Conservation (phyloP, 225 moss, liverwort and hornwort species). For the Bryum argenteum region DNA sequence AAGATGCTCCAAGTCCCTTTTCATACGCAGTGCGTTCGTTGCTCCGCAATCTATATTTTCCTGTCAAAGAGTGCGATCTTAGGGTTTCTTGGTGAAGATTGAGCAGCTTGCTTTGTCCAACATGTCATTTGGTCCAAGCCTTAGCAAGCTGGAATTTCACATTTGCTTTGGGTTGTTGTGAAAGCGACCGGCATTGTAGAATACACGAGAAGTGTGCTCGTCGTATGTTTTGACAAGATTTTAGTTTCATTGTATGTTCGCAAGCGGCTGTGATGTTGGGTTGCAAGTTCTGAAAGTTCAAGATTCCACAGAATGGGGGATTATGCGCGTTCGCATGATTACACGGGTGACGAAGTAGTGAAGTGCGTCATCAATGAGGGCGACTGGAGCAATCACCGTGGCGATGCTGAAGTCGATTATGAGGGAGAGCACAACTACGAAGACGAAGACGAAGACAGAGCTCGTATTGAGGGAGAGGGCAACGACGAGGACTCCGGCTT, state of each 20-base stretch:
- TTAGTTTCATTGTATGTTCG: not conserved
- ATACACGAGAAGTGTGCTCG: no score
- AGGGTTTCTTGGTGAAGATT: no score
- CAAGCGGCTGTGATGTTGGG: not conserved
- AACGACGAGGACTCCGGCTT: not conserved
- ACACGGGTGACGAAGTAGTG: slow-evolving; percentile 9
- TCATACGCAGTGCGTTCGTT: no score
- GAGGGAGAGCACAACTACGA: not conserved
- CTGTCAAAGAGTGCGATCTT: no score
- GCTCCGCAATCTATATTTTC: no score
- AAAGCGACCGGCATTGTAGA: no score
- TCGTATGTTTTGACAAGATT: not conserved
- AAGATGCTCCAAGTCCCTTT: no score
- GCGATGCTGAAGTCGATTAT: not conserved
- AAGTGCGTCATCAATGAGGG: not conserved
- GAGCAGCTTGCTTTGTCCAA: no score
- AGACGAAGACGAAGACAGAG: not conserved
- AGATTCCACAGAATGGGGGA: slow-evolving; percentile 35
- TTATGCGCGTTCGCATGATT: not conserved
- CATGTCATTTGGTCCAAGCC: no score
- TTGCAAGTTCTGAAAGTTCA: not conserved
- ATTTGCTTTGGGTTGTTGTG: no score
- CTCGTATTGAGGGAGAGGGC: not conserved
- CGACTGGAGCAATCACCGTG: slow-evolving; percentile 13
- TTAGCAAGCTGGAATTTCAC: no score